Conservation (phyloP, 2,329 filamentous ascomycete species). For the Penicillium sumatraense region DNA sequence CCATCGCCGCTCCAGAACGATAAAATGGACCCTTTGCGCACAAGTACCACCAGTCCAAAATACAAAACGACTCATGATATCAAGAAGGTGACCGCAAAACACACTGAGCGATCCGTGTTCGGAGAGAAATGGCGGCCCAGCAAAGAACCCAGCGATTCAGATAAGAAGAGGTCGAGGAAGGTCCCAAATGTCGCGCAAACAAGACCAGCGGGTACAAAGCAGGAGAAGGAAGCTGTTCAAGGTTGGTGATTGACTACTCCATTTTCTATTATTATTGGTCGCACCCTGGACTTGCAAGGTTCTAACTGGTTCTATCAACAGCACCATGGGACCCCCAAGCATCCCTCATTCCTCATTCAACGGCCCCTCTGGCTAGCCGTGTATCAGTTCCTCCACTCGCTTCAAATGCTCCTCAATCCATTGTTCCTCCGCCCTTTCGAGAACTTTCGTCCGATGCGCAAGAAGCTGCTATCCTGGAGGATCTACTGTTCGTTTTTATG, state of each 20-base stretch:
- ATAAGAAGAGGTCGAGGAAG: conserved; percentile 38
- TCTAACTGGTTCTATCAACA: conserved; percentile 20
- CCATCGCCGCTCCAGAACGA: conserved; percentile 36
- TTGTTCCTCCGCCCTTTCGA: conserved; percentile 70
- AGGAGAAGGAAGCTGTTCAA: conserved; percentile 39
- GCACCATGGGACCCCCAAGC: conserved; percentile 79
- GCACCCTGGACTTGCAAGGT: background rate
- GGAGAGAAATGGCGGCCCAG: conserved; percentile 62
- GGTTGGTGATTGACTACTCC: conserved; percentile 27
- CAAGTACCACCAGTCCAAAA: conserved; percentile 37
- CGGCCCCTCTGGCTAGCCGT: conserved; percentile 73
- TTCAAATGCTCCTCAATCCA: conserved; percentile 69
- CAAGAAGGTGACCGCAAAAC: conserved; percentile 43
- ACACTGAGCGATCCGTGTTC: conserved; percentile 52
- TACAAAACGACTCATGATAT: conserved; percentile 38
- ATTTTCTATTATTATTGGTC: background rate
- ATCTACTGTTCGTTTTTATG: conserved; percentile 95
- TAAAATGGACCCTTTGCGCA: conserved; percentile 37
- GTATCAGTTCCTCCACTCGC: conserved; percentile 65
- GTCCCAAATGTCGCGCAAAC: conserved; percentile 25
- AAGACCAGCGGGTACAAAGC: conserved; percentile 32
- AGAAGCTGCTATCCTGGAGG: conserved; percentile 85
- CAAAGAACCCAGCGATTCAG: conserved; percentile 45
- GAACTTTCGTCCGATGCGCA: conserved; percentile 79
- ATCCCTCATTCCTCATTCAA: conserved; percentile 70